These are phyloP conservation scores for Multifurca ochricompacta DNA, from an alignment of 768 basidiomycete genomes.

Conservation along the genomic window DNA sequence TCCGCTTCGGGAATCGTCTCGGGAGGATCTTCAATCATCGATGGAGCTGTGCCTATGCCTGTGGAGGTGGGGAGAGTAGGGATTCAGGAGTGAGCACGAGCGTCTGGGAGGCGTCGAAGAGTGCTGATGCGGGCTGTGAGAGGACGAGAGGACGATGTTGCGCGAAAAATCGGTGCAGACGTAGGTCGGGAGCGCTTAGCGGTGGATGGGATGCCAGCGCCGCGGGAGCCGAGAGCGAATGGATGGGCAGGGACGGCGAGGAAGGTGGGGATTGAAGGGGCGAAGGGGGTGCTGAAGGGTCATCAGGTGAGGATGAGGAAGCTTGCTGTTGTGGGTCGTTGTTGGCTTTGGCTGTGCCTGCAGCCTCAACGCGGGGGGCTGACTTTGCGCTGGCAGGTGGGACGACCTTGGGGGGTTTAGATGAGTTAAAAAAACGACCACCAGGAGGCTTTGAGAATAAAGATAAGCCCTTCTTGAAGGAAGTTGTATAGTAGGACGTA, in stretches of 20 bases:
- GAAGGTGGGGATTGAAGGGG: not conserved
- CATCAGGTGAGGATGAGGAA: slow-evolving; percentile 4
- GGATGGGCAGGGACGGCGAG: not conserved
- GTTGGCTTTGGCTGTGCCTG: slow-evolving; percentile 33
- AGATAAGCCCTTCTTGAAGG: slow-evolving; percentile 50
- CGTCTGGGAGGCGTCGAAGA: slow-evolving; percentile 34
- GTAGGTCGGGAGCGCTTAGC: slow-evolving; percentile 60
- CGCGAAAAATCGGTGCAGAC: slow-evolving; percentile 80
- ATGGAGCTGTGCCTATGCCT: slow-evolving; percentile 14
- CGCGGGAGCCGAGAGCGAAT: slow-evolving; percentile 5
- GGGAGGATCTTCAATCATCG: slow-evolving; percentile 35
- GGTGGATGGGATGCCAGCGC: slow-evolving; percentile 40
- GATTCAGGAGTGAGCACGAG: slow-evolving; percentile 1
- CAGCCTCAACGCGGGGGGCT: slow-evolving; percentile 35
- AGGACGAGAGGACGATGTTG: slow-evolving; percentile 72
- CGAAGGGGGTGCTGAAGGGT: not conserved
- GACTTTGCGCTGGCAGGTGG: slow-evolving; percentile 26
- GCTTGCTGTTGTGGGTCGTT: slow-evolving; percentile 9
- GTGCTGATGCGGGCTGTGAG: slow-evolving; percentile 47
- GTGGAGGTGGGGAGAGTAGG: slow-evolving; percentile 12
- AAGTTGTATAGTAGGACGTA: slow-evolving; percentile 10
- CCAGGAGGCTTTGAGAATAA: slow-evolving; percentile 76
- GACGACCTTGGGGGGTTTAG: slow-evolving; percentile 53
- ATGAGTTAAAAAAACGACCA: slow-evolving; percentile 62
- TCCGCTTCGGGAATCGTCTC: slow-evolving; percentile 61